Evolutionary conservation across 106 monocot species (phyloP).

Genomic region (Chionographis japonica): DNA sequence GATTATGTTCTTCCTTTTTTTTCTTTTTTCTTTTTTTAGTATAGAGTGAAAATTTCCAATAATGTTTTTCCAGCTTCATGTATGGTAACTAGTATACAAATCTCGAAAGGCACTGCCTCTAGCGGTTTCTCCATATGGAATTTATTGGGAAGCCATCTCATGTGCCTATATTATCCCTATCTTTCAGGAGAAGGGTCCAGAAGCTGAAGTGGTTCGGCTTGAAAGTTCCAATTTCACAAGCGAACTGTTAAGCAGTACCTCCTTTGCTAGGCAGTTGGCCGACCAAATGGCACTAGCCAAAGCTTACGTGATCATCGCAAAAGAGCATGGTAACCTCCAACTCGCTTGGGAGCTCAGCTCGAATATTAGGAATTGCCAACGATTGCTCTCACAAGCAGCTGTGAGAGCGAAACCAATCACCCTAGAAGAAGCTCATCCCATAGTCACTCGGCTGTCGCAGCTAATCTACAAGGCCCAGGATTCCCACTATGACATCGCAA

Average conservation of each 20-base stretch:
- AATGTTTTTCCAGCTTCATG: too few species aligned
- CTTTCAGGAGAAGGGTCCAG: constrained; percentile 32
- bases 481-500: constrained; percentile 54
- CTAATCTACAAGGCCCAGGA: constrained; percentile 58
- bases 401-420: constrained; percentile 31
- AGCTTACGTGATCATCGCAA: constrained; percentile 51
- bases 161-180: not conserved
- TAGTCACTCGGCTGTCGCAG: constrained; percentile 36
- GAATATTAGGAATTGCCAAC: constrained; percentile 47
- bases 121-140: too few species aligned
- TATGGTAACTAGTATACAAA: too few species aligned
- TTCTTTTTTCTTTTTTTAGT: too few species aligned
- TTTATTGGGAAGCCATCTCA: not conserved
- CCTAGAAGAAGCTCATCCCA: constrained; percentile 41
- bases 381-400: constrained; percentile 55
- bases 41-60: too few species aligned
- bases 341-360: constrained; percentile 63
- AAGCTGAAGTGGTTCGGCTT: constrained; percentile 6
- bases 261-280: constrained; percentile 45
- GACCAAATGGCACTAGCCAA: constrained; percentile 63
- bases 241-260: constrained; percentile 48
- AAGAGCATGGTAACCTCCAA: constrained; percentile 48
- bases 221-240: constrained; percentile 36
- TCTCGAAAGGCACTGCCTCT: too few species aligned
- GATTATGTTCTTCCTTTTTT: too few species aligned